Base-by-base conservation (phyloP, 441 rosid genomes). In the Biscutella auriculata region DNA sequence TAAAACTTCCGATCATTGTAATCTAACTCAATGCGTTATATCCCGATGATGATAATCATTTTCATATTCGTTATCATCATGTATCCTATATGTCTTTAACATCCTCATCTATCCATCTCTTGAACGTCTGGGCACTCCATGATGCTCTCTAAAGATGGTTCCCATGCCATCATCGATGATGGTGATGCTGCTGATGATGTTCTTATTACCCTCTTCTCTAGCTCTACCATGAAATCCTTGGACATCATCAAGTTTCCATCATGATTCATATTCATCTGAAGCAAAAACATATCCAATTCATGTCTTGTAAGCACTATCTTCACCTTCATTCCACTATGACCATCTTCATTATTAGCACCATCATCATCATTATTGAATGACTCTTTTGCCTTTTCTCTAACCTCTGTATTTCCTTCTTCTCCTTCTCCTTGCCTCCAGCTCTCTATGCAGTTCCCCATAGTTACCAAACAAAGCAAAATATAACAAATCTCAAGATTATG, bases 301-400 rank as follows among this genome's bases (percentile, higher is more conserved):
- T 88, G 87, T 65, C 75, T 84, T 19, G 82, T 77, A 55, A 92
- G 81, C 53, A 88, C 75, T 49, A 92, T 76, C 79, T 92, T 85
- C 57, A 91, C 76, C 76, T 85, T 85, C 42, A 78, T 48, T 42
- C 86, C 71, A 9, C 68, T 75, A 40, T 66, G 51, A 27, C 10
- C 63, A 30, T 39, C 60, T 35, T 46, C 50, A 16, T 41, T 40
- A 13, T 28, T n/a, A n/a, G n/a, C n/a, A n/a, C n/a, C 72, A 28
- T 42, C 54, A 53, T 47, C 72, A 49, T 72, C 62, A 59, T 5
- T 34, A 33, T 34, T 54, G 19, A 50, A 62, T 21, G 34, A 55
- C 16, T 7, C 34, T 21, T 35, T 33, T 15, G n/a, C 64, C 6
- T 6, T 44, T 53, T 21, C 64, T 34, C 34, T 9, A 7, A 15